Base-by-base conservation (phyloP, 371 early-diverging fungal species). In the Circinella minor region DNA sequence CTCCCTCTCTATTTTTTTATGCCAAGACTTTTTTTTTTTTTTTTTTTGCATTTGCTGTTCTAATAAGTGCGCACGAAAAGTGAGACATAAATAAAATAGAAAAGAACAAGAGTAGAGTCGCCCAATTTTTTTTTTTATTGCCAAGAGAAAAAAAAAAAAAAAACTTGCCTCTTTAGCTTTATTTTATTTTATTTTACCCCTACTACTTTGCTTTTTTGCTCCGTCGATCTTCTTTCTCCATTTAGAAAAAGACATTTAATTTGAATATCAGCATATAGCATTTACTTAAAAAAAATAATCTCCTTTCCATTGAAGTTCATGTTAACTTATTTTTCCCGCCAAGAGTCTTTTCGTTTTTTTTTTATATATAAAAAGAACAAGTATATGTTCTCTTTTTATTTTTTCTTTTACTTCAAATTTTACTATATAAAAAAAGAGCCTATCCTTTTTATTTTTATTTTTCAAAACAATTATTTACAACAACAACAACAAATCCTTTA, bases 151-250 rank as follows among this genome's bases (percentile, higher is more conserved):
- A 43, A 43, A 54, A 43, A 43, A 54, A 54, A 18, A 54, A 27
- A 27, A 27, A 54, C 6, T 5, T 54, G 54, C 0, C 54, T 15
- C 43, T 27, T 27, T 43, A 43, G 11, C 11, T 43, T 43, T 39
- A 9, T 39, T 39, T 39, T 39, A 6, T 39, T 39, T 43, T 43
- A 43, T 13, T 6, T 15, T 13, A 8, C 54, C 54, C 54, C 54
- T 5, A 54, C 54, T 43, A 43, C 6, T 11, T n/a, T n/a, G n/a
- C n/a, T n/a, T n/a, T 6, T 54, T 13, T 15, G 15, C 54, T 54
- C 54, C 54, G 54, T 54, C 54, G 54, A 54, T 54, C 54, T 13
- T 54, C n/a, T 13, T 54, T 54, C 54, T 18, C 54, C 54, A 54
- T 54, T 18, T 15, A 15, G 54, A 54, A n/a, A 54, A 18, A n/a